These are phyloP conservation scores for Alternaria sp. DNA, from an alignment of 2,329 filamentous ascomycete genomes.

Conservation along the genomic window DNA sequence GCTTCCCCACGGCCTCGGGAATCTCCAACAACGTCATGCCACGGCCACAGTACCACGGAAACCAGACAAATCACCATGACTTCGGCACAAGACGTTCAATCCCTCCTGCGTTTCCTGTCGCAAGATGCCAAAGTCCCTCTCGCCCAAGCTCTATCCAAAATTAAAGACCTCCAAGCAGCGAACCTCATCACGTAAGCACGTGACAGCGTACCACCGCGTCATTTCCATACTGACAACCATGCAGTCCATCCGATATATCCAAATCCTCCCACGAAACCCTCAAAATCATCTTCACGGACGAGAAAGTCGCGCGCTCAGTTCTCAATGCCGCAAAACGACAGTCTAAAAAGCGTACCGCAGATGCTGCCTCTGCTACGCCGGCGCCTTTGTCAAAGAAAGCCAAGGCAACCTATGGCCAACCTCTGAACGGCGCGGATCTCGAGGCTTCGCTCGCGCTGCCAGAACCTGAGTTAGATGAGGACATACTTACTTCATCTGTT, in stretches of 20 bases:
- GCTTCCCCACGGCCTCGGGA: background rate
- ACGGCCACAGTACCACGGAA: background rate
- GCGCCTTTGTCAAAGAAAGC: constrained; percentile 43
- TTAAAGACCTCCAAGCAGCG: constrained; percentile 60
- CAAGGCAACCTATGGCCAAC: constrained; percentile 38
- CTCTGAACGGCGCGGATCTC: constrained; percentile 60
- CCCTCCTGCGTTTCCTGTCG: constrained; percentile 63
- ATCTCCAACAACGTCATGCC: constrained; percentile 5
- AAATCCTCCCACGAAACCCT: constrained; percentile 56
- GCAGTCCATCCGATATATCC: constrained; percentile 56
- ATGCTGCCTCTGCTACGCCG: constrained; percentile 28
- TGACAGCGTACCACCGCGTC: constrained; percentile 29
- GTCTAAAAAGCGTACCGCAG: constrained; percentile 61
- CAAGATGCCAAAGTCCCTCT: constrained; percentile 65
- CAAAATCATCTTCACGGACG: constrained; percentile 55
- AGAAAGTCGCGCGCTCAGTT: constrained; percentile 64
- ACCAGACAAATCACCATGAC: constrained; percentile 29
- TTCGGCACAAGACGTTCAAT: constrained; percentile 50
- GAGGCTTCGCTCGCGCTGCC: constrained; percentile 70
- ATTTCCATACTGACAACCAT: constrained; percentile 11
- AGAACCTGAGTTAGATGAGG: constrained; percentile 61
- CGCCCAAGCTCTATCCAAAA: constrained; percentile 61
- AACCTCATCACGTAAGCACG: constrained; percentile 59
- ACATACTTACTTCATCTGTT: constrained; percentile 62
- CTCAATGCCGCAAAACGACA: constrained; percentile 63